phyloP scores from a whole-genome alignment of 192 early-diverging fungal species.

The Dissophora globulifera region DNA sequence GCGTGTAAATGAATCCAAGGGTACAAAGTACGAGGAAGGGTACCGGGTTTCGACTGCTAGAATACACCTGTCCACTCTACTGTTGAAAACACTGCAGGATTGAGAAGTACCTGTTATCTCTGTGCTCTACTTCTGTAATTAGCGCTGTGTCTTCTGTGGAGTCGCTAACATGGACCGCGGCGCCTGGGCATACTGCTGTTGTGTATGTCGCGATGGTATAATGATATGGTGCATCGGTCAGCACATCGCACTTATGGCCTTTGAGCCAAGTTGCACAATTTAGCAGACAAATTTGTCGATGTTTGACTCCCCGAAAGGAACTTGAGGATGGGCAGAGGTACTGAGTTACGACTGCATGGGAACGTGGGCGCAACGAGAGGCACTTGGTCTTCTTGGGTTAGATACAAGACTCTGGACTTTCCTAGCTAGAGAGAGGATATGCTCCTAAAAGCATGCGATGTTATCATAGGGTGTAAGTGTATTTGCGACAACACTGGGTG shows the following conservation, averaged over 20 bases:
- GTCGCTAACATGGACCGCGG: neutral
- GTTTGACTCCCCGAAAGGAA: neutral
- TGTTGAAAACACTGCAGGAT: neutral
- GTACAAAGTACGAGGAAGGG: neutral
- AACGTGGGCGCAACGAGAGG: constrained; percentile 1
- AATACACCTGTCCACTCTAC: neutral
- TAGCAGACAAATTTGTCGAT: neutral
- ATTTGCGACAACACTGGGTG: neutral
- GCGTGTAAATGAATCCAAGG: neutral
- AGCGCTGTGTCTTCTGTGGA: neutral
- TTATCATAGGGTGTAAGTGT: neutral
- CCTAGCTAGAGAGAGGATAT: constrained; percentile 18
- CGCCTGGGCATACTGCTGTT: neutral
- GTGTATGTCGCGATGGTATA: neutral
- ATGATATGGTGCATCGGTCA: neutral
- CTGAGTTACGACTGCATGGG: neutral
- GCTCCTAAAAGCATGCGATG: constrained; percentile 2
- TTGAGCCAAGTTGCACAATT: too few species aligned
- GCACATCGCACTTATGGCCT: too few species aligned
- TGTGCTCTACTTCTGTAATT: constrained; percentile 4
- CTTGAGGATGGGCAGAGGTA: neutral
- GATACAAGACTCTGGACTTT: constrained; percentile 19
- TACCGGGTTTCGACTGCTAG: neutral
- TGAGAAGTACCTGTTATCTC: neutral
- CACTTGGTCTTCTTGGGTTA: constrained; percentile 16